Percentiles rank a stretch among this genome's conserved stretches.
phyloP scores from a whole-genome alignment of 2,329 filamentous ascomycete genomes.

The Aspergillus carbonarius region DNA sequence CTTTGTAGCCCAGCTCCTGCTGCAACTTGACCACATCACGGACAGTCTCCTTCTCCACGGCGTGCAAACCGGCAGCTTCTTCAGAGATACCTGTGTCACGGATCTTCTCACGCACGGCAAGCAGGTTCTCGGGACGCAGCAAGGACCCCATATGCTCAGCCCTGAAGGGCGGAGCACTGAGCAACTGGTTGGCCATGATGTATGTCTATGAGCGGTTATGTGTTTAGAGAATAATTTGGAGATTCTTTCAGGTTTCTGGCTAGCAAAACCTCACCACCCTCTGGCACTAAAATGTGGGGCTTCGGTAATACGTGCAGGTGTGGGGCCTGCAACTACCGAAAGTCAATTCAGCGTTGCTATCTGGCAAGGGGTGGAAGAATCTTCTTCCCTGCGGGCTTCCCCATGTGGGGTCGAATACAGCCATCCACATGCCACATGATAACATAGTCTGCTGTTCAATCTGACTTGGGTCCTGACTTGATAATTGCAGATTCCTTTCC shows the following conservation, averaged over 20 bases:
- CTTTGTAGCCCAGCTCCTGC: background rate
- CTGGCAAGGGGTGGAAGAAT: no score
- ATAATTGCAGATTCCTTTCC: background rate
- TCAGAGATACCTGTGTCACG: background rate
- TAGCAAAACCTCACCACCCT: background rate
- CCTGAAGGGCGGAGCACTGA: slow-evolving; percentile 1
- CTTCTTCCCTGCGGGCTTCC: no score
- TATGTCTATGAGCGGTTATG: background rate
- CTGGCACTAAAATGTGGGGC: background rate
- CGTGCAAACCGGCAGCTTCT: background rate
- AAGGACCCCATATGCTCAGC: slow-evolving; percentile 1
- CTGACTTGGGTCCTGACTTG: background rate
- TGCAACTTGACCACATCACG: background rate
- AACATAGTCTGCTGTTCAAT: background rate
- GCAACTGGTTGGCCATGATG: background rate
- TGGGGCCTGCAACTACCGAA: background rate
- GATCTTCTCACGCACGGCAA: slow-evolving; percentile 1
- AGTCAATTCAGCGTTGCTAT: no score
- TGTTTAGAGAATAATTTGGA: background rate
- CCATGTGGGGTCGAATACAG: no score
- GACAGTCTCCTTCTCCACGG: background rate
- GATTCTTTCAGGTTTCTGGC: background rate
- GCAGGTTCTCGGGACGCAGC: background rate
- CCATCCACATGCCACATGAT: no score
- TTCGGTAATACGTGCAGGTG: background rate